These are phyloP conservation scores for Leccinum sublutescens DNA, from an alignment of 768 basidiomycete species.

Conservation along the genomic window DNA sequence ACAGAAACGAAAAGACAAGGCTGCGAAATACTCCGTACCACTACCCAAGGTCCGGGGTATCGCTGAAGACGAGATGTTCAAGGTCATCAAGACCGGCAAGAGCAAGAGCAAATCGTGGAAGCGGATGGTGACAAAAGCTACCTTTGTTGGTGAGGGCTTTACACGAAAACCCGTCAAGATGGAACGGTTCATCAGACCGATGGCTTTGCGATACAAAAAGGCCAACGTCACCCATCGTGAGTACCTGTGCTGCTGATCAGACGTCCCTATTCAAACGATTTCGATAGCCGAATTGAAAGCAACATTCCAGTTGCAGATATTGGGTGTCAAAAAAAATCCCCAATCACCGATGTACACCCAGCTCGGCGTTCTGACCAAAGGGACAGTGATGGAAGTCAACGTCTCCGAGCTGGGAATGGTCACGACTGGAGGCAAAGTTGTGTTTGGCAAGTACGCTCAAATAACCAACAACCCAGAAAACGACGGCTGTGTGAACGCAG, in stretches of 20 bases:
- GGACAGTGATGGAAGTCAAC: slow-evolving; percentile 97
- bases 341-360: slow-evolving; percentile 98
- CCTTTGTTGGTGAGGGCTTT: slow-evolving; percentile 97
- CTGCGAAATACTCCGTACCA: slow-evolving; percentile 96
- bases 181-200: slow-evolving; percentile 96
- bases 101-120: slow-evolving; percentile 97
- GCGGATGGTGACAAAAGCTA: slow-evolving; percentile 99
- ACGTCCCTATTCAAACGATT: neutral
- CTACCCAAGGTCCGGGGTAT: slow-evolving; percentile 96
- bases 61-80: slow-evolving; percentile 99
- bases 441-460: slow-evolving; percentile 92
- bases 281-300: slow-evolving; percentile 88
- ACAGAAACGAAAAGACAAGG: slow-evolving; percentile 98
- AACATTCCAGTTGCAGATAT: slow-evolving; percentile 96
- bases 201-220: slow-evolving; percentile 97
- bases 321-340: slow-evolving; percentile 99
- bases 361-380: slow-evolving; percentile 96
- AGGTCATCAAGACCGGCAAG: slow-evolving; percentile 97
- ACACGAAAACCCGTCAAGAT: slow-evolving; percentile 99
- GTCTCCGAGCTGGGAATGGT: slow-evolving; percentile 99
- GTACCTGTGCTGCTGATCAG: slow-evolving; percentile 21
- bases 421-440: slow-evolving; percentile 93
- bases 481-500: slow-evolving; percentile 94
- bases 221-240: slow-evolving; percentile 98
- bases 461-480: slow-evolving; percentile 95